Evolutionary conservation across 495 filamentous ascomycete species (phyloP).

Genomic region (Daldinia vernicosa): DNA sequence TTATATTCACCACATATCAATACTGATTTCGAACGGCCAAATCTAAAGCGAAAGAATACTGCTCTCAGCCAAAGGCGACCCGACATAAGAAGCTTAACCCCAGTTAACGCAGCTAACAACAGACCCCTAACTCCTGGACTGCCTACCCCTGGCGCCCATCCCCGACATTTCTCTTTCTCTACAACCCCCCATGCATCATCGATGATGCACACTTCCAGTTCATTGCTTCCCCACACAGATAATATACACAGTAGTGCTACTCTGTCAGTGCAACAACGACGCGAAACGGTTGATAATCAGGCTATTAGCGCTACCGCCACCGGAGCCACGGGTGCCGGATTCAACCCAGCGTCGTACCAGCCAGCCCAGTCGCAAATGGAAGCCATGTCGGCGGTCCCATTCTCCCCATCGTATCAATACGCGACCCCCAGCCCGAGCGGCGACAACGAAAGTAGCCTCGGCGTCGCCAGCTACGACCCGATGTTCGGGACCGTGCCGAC

Average conservation of each 20-base stretch:
- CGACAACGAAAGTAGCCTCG: conserved; percentile 37
- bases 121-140: conserved; percentile 39
- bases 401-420: conserved; percentile 55
- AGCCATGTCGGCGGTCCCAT: conserved; percentile 45
- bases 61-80: conserved; percentile 47
- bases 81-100: conserved; percentile 43
- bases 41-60: conserved; percentile 55
- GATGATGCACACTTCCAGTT: conserved; percentile 46
- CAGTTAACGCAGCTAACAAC: conserved; percentile 25
- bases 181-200: conserved; percentile 46
- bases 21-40: conserved; percentile 44
- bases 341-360: conserved; percentile 36
- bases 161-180: conserved; percentile 47
- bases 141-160: conserved; percentile 42
- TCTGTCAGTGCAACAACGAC: conserved; percentile 28
- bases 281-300: conserved; percentile 37
- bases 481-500: conserved; percentile 63
- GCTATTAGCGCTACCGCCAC: conserved; percentile 20
- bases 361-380: conserved; percentile 36
- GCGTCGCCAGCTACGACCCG: conserved; percentile 56
- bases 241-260: not conserved
- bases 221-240: conserved; percentile 35
- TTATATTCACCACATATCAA: conserved; percentile 51
- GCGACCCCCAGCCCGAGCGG: conserved; percentile 40
- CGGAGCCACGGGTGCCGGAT: conserved; percentile 34